phyloP scores from a whole-genome alignment of 1,284 basidiomycete species.

The Pseudozyma sp. region DNA sequence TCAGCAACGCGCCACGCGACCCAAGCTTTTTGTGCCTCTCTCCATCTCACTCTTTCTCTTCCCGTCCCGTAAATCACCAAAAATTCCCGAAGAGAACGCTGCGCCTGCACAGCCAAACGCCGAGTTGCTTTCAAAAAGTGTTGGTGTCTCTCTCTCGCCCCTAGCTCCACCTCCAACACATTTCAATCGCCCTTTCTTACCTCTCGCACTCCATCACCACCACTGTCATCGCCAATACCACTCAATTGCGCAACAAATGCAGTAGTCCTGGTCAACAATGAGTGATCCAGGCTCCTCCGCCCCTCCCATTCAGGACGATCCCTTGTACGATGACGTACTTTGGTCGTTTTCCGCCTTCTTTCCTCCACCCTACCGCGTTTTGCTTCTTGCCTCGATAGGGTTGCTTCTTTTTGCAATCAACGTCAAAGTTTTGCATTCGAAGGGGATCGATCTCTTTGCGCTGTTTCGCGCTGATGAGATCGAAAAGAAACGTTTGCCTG shows the following conservation, averaged over 20 bases:
- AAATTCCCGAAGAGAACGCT: no score
- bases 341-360: conserved; percentile 59
- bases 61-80: no score
- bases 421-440: conserved; percentile 42
- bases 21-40: no score
- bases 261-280: conserved; percentile 5
- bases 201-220: background rate
- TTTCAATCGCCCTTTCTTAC: background rate
- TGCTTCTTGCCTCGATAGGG: conserved; percentile 61
- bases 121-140: no score
- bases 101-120: no score
- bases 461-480: conserved; percentile 19
- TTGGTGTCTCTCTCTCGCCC: no score
- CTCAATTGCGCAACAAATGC: background rate
- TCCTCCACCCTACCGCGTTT: conserved; percentile 65
- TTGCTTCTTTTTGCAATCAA: conserved; percentile 59
- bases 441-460: conserved; percentile 59
- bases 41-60: no score
- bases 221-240: background rate
- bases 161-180: no score
- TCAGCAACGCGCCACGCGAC: conserved; percentile 7
- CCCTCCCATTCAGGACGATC: conserved; percentile 21
- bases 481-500: conserved; percentile 24
- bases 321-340: conserved; percentile 18
- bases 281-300: conserved; percentile 26